Base-by-base conservation (phyloP, 2,329 filamentous ascomycete species). In the Trichoderma koningii region DNA sequence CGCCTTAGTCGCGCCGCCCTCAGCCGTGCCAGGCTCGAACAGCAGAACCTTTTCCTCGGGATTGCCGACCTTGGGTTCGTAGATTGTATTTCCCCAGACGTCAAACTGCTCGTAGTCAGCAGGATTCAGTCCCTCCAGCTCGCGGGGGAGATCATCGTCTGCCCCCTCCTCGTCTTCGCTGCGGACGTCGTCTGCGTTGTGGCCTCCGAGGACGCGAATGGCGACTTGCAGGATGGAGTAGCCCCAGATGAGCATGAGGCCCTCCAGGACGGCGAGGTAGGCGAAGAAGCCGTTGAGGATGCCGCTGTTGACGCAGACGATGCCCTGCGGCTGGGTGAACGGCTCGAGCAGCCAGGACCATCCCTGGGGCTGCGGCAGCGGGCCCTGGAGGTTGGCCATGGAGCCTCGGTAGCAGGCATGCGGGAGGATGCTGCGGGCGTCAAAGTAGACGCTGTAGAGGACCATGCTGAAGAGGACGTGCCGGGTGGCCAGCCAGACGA, bases 221-320 rank as follows among this genome's bases (percentile, higher is more conserved):
- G 92, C 92, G 1, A 98, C 90, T 66, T 87, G 87, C 50, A 93
- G 77, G 70, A 98, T 97, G 87, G 97, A 90, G 68, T 82, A 84
- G 72, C 98, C 96, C 95, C 95, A 99, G 67, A 91, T 83, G 38
- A 96, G 80, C 44, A 91, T 93, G 64, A 99, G 85, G 21, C 83
- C 80, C 77, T 98, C 93, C 23, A 99, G 82, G 41, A 88, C 84
- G 15, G 95, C 80, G 2, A 99, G 86, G 45, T 92, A 83, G 14
- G 83, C 81, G 21, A 98, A 80, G 78, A 98, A 98, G 12, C 83
- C 82, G 83, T 85, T 90, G 71, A 89, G 88, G 71, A 97, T 87
- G 17, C 82, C 83, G n/a, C 86, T 77, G 70, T 90, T 92, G 82
- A 89, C 96, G 82, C 93, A 97, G 55, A 98, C 85, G 0, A 86